Percentiles rank a stretch among this genome's conserved stretches.
Evolutionary conservation across 768 basidiomycete genomes (phyloP).

Genomic region (Hygrophoropsis aurantiaca): DNA sequence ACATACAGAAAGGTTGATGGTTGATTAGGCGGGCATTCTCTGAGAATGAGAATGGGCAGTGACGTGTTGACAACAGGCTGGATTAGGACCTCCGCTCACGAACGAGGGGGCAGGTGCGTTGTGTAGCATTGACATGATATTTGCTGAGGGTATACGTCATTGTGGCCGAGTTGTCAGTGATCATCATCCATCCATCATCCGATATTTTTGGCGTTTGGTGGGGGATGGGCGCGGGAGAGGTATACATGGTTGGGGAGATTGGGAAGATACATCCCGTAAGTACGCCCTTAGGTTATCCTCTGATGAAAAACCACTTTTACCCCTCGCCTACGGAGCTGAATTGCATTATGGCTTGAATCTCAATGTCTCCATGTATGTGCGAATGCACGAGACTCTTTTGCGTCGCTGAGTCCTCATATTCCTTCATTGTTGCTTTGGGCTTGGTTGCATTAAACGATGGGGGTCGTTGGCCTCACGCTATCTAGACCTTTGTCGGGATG

Average conservation of each 20-base stretch:
- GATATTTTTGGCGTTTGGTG: conserved; percentile 16
- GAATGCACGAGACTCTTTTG: background rate
- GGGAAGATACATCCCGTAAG: conserved; percentile 44
- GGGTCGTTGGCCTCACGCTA: too few species aligned
- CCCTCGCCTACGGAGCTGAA: background rate
- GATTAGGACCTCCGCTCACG: conserved; percentile 25
- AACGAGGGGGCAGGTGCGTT: conserved; percentile 59
- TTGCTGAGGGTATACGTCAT: conserved; percentile 42
- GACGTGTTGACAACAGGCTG: conserved; percentile 14
- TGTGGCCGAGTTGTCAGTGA: conserved; percentile 27
- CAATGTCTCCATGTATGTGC: background rate
- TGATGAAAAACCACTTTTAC: conserved; percentile 41
- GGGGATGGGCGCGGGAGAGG: conserved; percentile 13
- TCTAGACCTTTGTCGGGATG: too few species aligned
- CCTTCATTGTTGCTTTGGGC: too few species aligned
- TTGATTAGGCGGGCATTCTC: conserved; percentile 47
- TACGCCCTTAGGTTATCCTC: conserved; percentile 50
- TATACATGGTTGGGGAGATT: background rate
- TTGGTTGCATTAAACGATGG: too few species aligned
- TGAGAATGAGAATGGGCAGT: conserved; percentile 9
- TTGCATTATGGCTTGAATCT: background rate
- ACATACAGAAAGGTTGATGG: conserved; percentile 81
- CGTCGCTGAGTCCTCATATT: background rate
- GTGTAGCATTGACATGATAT: conserved; percentile 45
- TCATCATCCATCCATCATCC: too few species aligned